Evolutionary conservation across 176 grass and related monocot genomes (phyloP), one percentile per base, ranked within the genome.

Genomic region (Carex cristatella): DNA sequence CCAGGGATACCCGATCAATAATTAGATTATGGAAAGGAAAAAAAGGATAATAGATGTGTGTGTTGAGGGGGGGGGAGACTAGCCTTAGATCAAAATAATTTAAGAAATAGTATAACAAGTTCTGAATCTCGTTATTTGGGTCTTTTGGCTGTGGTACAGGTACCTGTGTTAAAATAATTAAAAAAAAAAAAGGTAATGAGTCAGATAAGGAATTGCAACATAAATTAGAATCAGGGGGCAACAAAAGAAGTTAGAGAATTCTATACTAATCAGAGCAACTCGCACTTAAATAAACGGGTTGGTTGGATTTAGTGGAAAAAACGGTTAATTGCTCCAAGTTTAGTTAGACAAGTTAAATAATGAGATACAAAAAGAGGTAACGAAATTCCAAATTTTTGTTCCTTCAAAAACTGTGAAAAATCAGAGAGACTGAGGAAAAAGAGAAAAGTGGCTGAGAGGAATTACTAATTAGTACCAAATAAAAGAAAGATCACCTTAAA

Each of bases 291-390:
- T 27, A 27, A 9, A 6, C 2, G 69, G 19, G 10, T 49, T 51
- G 28, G 70, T 74, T 74, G 70, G 38, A 46, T 48, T 10, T 16
- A 73, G 42, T 73, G 8, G 16, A 49, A 74, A 28, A 28, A 49
- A 74, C 70, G 14, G 71, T 75, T 13, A 53, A 75, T 51, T 53
- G 5, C 18, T 51, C 18, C 42, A 12, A 13, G 42, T 53, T 38
- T 74, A 18, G 80, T 82, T 51, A 65, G 63, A 67, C n/a, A 65
- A 7, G 23, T 67, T 30, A 83, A 49, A 66, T 44, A 82, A 64
- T 46, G 61, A 42, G 5, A 65, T 2, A 61, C 53, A 42, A 65
- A 65, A 65, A 31, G 2, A 15, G 62, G 62, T 32, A 51, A 53
- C 4, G 13, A 68, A 65, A 28, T 56, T 56, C 49, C 48, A 56